Evolutionary conservation across 2,329 filamentous ascomycete species (phyloP).

Genomic region (Neonectria faginata): DNA sequence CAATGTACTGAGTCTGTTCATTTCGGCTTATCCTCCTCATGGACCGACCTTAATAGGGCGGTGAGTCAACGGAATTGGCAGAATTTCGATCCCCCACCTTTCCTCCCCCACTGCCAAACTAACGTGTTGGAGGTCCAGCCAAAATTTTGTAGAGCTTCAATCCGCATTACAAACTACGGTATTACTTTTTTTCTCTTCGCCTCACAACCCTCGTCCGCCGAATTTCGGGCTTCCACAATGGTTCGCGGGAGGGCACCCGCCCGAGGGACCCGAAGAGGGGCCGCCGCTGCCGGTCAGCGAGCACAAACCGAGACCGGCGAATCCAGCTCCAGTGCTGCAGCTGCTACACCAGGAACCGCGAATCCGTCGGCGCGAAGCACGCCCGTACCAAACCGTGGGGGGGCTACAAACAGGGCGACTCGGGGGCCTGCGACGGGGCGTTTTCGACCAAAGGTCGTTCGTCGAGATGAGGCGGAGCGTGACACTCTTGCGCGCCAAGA

Average conservation of each 20-base stretch:
- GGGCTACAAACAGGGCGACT: constrained; percentile 51
- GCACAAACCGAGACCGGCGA: constrained; percentile 37
- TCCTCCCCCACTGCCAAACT: constrained; percentile 41
- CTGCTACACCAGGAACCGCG: constrained; percentile 32
- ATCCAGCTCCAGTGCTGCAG: constrained; percentile 32
- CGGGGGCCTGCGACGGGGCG: constrained; percentile 53
- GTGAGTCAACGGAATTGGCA: constrained; percentile 42
- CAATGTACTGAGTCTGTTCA: background rate
- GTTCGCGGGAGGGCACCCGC: constrained; percentile 49
- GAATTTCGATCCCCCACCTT: constrained; percentile 51
- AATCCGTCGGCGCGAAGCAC: constrained; percentile 33
- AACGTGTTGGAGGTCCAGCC: constrained; percentile 34
- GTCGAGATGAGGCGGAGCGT: constrained; percentile 63
- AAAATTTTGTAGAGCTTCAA: constrained; percentile 48
- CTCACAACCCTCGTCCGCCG: background rate
- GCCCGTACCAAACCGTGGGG: constrained; percentile 48
- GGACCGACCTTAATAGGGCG: constrained; percentile 25
- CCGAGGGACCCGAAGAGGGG: constrained; percentile 49
- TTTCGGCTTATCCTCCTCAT: constrained; percentile 17
- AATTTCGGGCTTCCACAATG: constrained; percentile 39
- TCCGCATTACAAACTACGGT: constrained; percentile 17
- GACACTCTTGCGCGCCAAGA: constrained; percentile 60
- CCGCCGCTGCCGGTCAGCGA: constrained; percentile 43
- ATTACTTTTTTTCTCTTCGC: background rate
- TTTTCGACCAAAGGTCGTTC: constrained; percentile 62